Base-by-base conservation (phyloP, 2,329 filamentous ascomycete species). In the Leptographium radiaticola region DNA sequence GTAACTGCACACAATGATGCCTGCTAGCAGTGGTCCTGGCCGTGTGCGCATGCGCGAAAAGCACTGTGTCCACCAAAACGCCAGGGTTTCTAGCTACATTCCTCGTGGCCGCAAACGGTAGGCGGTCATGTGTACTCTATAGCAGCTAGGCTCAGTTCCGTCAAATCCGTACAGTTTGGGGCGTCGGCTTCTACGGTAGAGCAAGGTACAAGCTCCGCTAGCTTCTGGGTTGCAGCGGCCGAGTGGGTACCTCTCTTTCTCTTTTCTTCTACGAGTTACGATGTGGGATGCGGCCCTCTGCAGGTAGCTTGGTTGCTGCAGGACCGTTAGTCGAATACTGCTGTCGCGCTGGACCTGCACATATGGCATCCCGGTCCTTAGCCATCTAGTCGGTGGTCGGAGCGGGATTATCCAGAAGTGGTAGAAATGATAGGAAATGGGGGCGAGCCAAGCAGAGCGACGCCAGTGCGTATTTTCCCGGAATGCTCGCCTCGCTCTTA, bases 1-100 rank as follows among this genome's bases (percentile, higher is more conserved):
- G 64, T 64, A 61, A 56, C 62, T 61, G 45, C 46, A 12, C 51
- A 44, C 34, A 50, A 36, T 31, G 51, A 49, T 48, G 31, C 31
- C 31, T 36, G 33, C 33, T 8, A 36, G n/a, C 11, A 33, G 12
- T 16, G 13, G 45, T 9, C 7, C 30, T 13, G 16, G 33, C 46
- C 33, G 46, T 48, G 45, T 33, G 46, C 16, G 10, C 16, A 6
- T 12, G 31, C 16, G 13, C 2, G 12, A 9, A 5, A 12, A 11
- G 9, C 15, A 33, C 50, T 45, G 40, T 9, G 50, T 46, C 10
- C 2, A 12, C 3, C 34, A 18, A 3, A 30, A n/a, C 16, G 16
- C 13, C 39, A 15, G 13, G 13, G 39, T 16, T 13, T 7, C 2
- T 40, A 3, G 34, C 34, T 40, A 40, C 39, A 40, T 40, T 40